A percentile compares a stretch with the other conserved stretches of the same genome.
Conservation (phyloP, 2,329 filamentous ascomycete genomes). For the Amphichorda felina region DNA sequence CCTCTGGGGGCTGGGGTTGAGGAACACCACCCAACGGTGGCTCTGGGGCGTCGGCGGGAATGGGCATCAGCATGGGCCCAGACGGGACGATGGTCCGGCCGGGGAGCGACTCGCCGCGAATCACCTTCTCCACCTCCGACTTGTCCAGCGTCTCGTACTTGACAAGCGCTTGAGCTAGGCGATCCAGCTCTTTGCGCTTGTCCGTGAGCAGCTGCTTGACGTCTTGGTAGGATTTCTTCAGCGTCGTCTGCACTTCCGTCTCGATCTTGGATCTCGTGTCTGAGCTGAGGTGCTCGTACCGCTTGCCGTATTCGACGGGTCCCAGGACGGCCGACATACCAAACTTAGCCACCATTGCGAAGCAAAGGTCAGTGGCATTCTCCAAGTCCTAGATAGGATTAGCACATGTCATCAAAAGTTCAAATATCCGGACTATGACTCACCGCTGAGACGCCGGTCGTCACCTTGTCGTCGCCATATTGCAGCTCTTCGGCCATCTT, state of each 20-base stretch:
- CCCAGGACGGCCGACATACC: conserved; percentile 85
- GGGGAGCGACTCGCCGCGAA: conserved; percentile 72
- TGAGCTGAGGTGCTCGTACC: conserved; percentile 72
- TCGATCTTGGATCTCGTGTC: conserved; percentile 84
- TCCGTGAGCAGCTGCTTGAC: conserved; percentile 59
- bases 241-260: conserved; percentile 70
- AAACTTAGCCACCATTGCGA: conserved; percentile 75
- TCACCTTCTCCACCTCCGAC: conserved; percentile 81
- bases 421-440: conserved; percentile 25
- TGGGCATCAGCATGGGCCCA: conserved; percentile 25
- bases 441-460: conserved; percentile 73
- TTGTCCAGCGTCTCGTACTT: conserved; percentile 89
- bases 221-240: conserved; percentile 71
- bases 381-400: conserved; percentile 84
- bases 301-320: conserved; percentile 75
- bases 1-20: conserved; percentile 17
- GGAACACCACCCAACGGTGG: conserved; percentile 17
- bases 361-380: conserved; percentile 69
- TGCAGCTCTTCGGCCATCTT: conserved; percentile 87
- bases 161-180: conserved; percentile 77
- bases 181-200: conserved; percentile 75
- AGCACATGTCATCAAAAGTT: neutral
- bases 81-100: conserved; percentile 50
- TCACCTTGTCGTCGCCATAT: conserved; percentile 84
- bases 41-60: conserved; percentile 20